Base-by-base conservation (phyloP, 2,329 filamentous ascomycete genomes). In the Alternaria ethzedia region DNA sequence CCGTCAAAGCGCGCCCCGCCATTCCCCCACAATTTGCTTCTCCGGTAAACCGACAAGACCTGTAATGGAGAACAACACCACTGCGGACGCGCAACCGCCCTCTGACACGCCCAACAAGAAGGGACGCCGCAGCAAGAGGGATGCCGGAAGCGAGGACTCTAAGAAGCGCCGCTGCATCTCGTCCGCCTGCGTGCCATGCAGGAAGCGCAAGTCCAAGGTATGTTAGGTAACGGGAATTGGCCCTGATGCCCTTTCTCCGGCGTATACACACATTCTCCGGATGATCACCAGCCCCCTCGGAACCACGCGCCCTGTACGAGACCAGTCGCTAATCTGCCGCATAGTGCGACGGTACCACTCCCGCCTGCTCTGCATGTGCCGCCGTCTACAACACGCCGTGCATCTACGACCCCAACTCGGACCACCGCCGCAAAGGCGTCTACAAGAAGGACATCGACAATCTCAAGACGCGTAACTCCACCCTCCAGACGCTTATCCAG, bases 351-450 rank as follows among this genome's bases (percentile, higher is more conserved):
- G 95, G 95, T 12, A 65, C 63, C 51, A 63, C 59, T 21, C 63
- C 63, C 21, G 63, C 63, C 15, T 65, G 63, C 78, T 95, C 95
- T 8, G 95, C 96, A n/a, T 99, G 96, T 81, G 89, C 92, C 66
- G 97, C 94, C 71, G 95, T 98, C 58, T 98, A 99, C 78, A 88
- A 89, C 65, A 96, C 92, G 52, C 89, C 92, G 82, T 97, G 96
- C 79, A 86, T 97, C 69, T 98, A 98, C 84, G 95, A 98, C 77
- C 95, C 94, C 4, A 96, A 94, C 77, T 97, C 94, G 62, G 96
- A 99, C 79, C 94, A 97, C 79, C 91, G 96, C 54, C 90, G 96
- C 54, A 98, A 98, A 79, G 96, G 96, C 64, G 96, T 98, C 52
- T 98, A 98, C 80, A 94, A 95, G 75, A 94, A 97, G 81, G 96